A percentile compares a stretch with the other conserved stretches of the same genome.
phyloP scores from a whole-genome alignment of 148 eudicot genomes.

The Rhododendron ovatum region DNA sequence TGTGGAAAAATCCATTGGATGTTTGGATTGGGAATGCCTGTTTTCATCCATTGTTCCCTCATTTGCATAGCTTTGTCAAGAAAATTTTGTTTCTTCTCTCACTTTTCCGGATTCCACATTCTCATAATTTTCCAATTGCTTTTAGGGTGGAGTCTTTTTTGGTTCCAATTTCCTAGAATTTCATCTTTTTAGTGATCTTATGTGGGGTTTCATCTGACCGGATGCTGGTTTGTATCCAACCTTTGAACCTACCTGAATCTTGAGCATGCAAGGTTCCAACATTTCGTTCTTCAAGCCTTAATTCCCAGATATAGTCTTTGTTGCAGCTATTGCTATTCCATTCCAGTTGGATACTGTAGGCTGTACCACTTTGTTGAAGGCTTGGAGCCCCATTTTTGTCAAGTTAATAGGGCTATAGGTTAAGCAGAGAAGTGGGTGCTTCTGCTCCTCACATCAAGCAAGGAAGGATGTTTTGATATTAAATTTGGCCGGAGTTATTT shows the following conservation, averaged over 20 bases:
- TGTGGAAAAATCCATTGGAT: not conserved
- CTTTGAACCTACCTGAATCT: not conserved
- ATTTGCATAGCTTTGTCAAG: not conserved
- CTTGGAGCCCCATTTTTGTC: not conserved
- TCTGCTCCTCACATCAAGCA: not conserved
- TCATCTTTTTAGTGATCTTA: not conserved
- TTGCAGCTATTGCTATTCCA: not conserved
- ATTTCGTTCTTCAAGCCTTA: not conserved
- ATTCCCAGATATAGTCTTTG: not conserved
- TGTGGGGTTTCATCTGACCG: not conserved
- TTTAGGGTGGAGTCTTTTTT: not conserved
- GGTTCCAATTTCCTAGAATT: not conserved
- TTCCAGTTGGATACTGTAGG: not conserved
- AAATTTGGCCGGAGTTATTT: not conserved
- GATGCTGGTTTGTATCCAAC: not conserved
- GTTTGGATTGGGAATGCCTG: not conserved
- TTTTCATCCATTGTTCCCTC: not conserved
- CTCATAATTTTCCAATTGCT: not conserved
- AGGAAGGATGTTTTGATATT: not conserved
- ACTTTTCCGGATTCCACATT: not conserved
- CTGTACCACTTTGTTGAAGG: not conserved
- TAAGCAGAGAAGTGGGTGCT: not conserved
- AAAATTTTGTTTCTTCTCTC: not conserved
- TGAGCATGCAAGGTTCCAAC: not conserved
- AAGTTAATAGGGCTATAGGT: not conserved